Base-by-base conservation (phyloP, 495 filamentous ascomycete genomes). In the Elaphomyces granulatus region DNA sequence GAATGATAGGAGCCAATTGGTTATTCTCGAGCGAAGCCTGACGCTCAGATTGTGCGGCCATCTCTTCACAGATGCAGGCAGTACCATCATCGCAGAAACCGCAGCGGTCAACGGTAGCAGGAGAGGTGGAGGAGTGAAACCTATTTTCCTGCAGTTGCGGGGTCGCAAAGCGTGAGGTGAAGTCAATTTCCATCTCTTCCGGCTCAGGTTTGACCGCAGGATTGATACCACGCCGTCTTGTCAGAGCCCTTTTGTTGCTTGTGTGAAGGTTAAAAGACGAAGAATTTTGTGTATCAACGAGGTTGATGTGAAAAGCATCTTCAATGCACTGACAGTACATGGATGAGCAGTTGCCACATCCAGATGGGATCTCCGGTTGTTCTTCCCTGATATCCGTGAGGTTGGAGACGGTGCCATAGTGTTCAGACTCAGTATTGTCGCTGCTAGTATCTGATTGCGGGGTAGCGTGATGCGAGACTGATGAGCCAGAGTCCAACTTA, bases 61-160 rank as follows among this genome's bases (percentile, higher is more conserved):
- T 70, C 40, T 88, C 83, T 19, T 79, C 82, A 54, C 85, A 93
- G 41, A 87, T 74, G 51, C 85, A 93, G 47, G 82, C 80, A 0
- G 78, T 85, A 12, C 82, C 83, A 38, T 87, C 81, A 47, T 77
- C 70, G 55, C 85, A 93, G 63, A 92, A 92, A n/a, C 85, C 85
- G 49, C 85, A 93, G 8, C 77, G 71, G 36, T 90, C 84, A 18
- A 63, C 57, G 10, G 58, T 55, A 18, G 38, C 43, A n/a, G 47
- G 26, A 1, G 63, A 56, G n/a, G 63, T 65, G 2, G 59, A 55
- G 19, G 56, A 45, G 6, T 59, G 46, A 7, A 48, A 50, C 21
- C 53, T 47, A 38, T 53, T 53, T 44, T 58, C 41, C 14, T 53
- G 58, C 8, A 44, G 36, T 8, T 60, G 64, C 8, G 57, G 61